Base-by-base conservation (phyloP, 177 flowering plant genomes). In the Telopea speciosissima region DNA sequence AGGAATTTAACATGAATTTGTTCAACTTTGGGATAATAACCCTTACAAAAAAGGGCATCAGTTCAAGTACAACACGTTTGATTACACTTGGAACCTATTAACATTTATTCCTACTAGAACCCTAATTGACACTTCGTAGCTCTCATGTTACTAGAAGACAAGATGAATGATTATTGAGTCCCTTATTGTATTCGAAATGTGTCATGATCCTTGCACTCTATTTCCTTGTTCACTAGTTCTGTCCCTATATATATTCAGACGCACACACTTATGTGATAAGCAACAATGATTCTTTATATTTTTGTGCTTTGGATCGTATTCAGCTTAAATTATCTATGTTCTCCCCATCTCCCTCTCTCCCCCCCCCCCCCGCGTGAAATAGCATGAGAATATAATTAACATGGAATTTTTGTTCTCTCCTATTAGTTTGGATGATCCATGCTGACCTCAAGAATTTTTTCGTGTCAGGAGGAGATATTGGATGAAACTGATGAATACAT, bases 401-500 rank as follows among this genome's bases (percentile, higher is more conserved):
- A 16, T 62, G 33, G 10, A 24, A 25, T 45, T 24, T 28, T 25
- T 19, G 13, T 67, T 40, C 10, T 21, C 25, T 36, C 7, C 28
- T 24, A 2, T 68, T 45, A 33, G 21, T 64, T 75, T 17, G 26
- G 26, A 22, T 33, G 31, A 21, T 36, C 63, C 24, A 17, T 75
- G 26, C 65, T 79, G 54, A 74, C 68, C 65, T 72, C 23, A 10
- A 40, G 1, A 67, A 5, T 70, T 63, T 73, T 25, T 66, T 61
- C 63, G 16, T 79, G 52, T 21, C 89, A 90, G 97, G 99, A 95
- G 86, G 99, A 95, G 84, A 95, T 95, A 81, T 70, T 92, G 80
- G 99, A 95, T 73, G 99, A 95, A 79, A 92, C 97, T 8, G 99
- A 95, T 81, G 97, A 91, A 77, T 95, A 92, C 62, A 89, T 95